A percentile compares a stretch with the other conserved stretches of the same genome.
These are phyloP conservation scores for Apiospora kogelbergensis DNA, from an alignment of 2,329 filamentous ascomycete genomes.

Conservation along the genomic window DNA sequence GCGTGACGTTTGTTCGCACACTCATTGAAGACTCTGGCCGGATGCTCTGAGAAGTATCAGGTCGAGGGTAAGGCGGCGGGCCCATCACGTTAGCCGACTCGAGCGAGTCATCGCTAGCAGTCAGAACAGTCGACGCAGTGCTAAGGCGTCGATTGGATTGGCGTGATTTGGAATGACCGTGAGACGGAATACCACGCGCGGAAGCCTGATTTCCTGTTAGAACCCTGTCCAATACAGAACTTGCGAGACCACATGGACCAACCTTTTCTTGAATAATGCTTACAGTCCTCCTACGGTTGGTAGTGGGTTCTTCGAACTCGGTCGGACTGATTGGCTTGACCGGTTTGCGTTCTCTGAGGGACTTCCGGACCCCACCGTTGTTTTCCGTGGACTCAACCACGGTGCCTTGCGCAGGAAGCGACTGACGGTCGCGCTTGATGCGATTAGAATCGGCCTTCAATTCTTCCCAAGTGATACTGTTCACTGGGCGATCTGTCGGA, in stretches of 20 bases:
- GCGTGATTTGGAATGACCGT: slow-evolving; percentile 29
- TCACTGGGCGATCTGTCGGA: slow-evolving; percentile 71
- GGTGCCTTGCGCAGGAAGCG: background rate
- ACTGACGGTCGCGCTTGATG: slow-evolving; percentile 57
- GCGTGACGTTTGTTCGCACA: slow-evolving; percentile 35
- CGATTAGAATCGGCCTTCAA: slow-evolving; percentile 69
- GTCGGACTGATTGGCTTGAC: slow-evolving; percentile 54
- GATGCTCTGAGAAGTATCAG: slow-evolving; percentile 42
- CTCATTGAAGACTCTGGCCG: slow-evolving; percentile 44
- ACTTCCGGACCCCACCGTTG: slow-evolving; percentile 49
- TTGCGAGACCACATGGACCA: slow-evolving; percentile 14
- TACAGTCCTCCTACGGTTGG: slow-evolving; percentile 62
- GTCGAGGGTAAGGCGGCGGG: slow-evolving; percentile 22
- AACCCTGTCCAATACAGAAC: background rate
- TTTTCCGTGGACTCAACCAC: background rate
- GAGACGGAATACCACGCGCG: slow-evolving; percentile 32
- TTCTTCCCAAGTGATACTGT: slow-evolving; percentile 76
- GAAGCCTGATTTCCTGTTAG: slow-evolving; percentile 30
- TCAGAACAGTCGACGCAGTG: slow-evolving; percentile 40
- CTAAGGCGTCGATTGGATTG: slow-evolving; percentile 50
- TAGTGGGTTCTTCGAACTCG: slow-evolving; percentile 46
- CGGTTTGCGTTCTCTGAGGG: slow-evolving; percentile 70
- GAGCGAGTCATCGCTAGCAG: slow-evolving; percentile 25
- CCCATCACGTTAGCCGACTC: background rate
- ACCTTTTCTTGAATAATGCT: slow-evolving; percentile 47